phyloP scores from a whole-genome alignment of 257 asterid genomes.

The Forsythia suspensa region DNA sequence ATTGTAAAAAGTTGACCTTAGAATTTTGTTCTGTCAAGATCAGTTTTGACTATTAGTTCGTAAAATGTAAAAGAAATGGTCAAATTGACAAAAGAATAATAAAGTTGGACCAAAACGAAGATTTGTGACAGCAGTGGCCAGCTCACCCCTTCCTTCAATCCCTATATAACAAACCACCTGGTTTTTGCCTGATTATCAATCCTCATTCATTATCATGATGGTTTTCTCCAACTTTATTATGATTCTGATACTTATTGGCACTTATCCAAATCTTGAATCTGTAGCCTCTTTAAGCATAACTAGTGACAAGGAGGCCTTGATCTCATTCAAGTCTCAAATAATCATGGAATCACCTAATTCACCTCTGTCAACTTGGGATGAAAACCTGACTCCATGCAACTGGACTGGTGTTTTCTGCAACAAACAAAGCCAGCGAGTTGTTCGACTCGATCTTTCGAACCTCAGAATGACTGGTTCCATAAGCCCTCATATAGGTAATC shows the following conservation, averaged over 20 bases:
- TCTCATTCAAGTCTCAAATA: slow-evolving; percentile 48
- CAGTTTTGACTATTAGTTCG: too few relatives aligned
- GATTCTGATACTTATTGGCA: slow-evolving; percentile 8
- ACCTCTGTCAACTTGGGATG: slow-evolving; percentile 49
- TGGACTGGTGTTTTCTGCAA: slow-evolving; percentile 65
- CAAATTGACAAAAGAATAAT: too few relatives aligned
- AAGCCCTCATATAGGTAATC: slow-evolving; percentile 52
- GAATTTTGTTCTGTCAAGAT: too few relatives aligned
- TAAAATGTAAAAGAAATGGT: too few relatives aligned
- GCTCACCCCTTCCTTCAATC: too few relatives aligned
- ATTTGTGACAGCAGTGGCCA: too few relatives aligned
- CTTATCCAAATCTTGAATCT: slow-evolving; percentile 1
- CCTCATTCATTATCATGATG: slow-evolving; percentile 21
- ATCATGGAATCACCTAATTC: slow-evolving; percentile 12
- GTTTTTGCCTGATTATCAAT: neutral
- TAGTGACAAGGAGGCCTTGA: slow-evolving; percentile 50
- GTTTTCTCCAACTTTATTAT: neutral
- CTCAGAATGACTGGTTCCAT: slow-evolving; percentile 44
- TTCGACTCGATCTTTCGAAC: slow-evolving; percentile 42
- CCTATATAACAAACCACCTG: neutral
- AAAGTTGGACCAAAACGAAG: too few relatives aligned
- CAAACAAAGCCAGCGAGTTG: slow-evolving; percentile 27
- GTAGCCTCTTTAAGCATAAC: slow-evolving; percentile 29
- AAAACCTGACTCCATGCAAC: slow-evolving; percentile 49
- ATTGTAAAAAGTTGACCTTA: too few relatives aligned